Percentiles rank a stretch among this genome's conserved stretches.
Evolutionary conservation across 2,329 filamentous ascomycete species (phyloP).

Genomic region (Monilinia aucupariae): DNA sequence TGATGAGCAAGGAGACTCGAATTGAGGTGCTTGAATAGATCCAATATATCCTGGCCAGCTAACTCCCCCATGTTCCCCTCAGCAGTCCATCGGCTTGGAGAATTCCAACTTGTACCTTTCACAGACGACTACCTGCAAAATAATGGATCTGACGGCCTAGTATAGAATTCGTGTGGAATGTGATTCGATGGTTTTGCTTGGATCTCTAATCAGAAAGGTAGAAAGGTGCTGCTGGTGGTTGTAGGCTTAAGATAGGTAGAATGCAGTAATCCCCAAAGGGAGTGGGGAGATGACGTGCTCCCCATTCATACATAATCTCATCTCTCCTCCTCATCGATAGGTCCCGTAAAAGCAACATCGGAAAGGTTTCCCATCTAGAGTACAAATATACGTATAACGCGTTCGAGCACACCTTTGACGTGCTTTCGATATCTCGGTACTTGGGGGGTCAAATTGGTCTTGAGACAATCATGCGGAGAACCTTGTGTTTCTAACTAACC

Average conservation of each 20-base stretch:
- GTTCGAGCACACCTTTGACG: no score
- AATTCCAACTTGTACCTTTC: not conserved
- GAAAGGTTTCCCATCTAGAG: not conserved
- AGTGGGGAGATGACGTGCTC: not conserved
- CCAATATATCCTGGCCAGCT: not conserved
- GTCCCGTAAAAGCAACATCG: not conserved
- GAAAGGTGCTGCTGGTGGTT: no score
- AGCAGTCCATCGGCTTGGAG: not conserved
- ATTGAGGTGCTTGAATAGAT: not conserved
- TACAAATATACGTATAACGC: no score
- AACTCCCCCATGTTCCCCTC: not conserved
- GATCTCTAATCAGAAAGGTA: not conserved
- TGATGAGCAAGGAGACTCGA: not conserved
- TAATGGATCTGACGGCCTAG: not conserved
- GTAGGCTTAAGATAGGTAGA: no score
- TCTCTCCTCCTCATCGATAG: not conserved
- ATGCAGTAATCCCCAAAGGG: not conserved
- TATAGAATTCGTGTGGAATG: not conserved
- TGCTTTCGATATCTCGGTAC: no score
- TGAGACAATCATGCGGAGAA: no score
- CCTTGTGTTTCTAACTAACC: no score
- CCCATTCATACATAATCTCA: not conserved
- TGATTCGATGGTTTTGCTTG: not conserved
- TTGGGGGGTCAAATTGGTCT: no score
- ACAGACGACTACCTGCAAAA: not conserved